Percentiles rank a stretch among this genome's conserved stretches.
phyloP scores from a whole-genome alignment of 179 eudicot species.

The Beta lomatogona region DNA sequence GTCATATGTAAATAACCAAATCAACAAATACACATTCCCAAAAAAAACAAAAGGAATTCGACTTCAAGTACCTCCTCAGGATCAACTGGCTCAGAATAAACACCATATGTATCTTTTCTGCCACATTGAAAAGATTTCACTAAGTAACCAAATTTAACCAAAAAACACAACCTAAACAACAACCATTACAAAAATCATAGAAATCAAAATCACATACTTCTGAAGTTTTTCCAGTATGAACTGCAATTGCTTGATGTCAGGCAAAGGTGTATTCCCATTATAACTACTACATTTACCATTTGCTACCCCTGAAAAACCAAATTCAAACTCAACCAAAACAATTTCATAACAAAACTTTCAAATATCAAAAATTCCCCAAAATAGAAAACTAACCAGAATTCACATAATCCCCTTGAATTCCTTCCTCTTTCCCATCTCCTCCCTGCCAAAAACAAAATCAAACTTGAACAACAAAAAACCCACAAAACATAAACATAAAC shows the following conservation, averaged over 20 bases:
- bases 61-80: conserved; percentile 78
- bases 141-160: conserved; percentile 18
- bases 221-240: conserved; percentile 88
- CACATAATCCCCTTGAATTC: conserved; percentile 41
- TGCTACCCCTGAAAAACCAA: conserved; percentile 39
- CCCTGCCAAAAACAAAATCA: conserved; percentile 52
- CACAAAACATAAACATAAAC: neutral
- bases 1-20: neutral
- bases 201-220: conserved; percentile 49
- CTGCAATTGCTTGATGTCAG: conserved; percentile 82
- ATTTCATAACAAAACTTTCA: neutral
- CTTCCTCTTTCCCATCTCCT: conserved; percentile 41
- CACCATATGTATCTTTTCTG: conserved; percentile 98
- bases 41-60: neutral
- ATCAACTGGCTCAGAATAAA: conserved; percentile 93
- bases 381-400: conserved; percentile 53
- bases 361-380: neutral
- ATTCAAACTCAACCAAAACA: conserved; percentile 11
- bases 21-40: neutral
- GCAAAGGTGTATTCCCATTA: conserved; percentile 47
- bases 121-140: conserved; percentile 40
- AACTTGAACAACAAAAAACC: conserved; percentile 6
- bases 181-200: neutral
- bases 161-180: neutral
- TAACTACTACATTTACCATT: conserved; percentile 17